phyloP scores from a whole-genome alignment of 768 basidiomycete species.

The Panus rudis region DNA sequence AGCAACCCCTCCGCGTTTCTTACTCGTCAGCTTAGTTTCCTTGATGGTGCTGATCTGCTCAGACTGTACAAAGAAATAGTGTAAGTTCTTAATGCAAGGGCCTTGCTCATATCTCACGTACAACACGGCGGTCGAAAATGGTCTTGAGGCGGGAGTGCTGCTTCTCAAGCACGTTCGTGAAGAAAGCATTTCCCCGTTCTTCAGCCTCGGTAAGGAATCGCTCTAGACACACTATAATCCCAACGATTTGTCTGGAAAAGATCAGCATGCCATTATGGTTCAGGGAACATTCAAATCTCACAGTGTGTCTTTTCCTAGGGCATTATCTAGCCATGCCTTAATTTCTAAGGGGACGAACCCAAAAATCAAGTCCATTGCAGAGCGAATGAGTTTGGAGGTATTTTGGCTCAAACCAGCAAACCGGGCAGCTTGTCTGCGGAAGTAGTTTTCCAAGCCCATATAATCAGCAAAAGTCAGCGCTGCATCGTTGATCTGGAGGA shows the following conservation, averaged over 20 bases:
- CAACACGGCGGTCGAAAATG: slow-evolving; percentile 72
- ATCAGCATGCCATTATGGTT: not conserved
- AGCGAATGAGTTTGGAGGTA: slow-evolving; percentile 75
- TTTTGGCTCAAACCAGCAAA: slow-evolving; percentile 56
- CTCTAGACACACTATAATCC: slow-evolving; percentile 75
- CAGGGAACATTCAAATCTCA: slow-evolving; percentile 28
- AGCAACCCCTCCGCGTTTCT: slow-evolving; percentile 88
- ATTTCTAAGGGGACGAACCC: slow-evolving; percentile 84
- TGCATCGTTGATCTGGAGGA: slow-evolving; percentile 85
- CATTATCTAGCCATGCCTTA: slow-evolving; percentile 78
- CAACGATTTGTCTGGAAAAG: slow-evolving; percentile 67
- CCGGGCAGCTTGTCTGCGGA: slow-evolving; percentile 83
- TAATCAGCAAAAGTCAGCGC: slow-evolving; percentile 93
- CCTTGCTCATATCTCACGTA: no score
- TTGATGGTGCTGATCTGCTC: slow-evolving; percentile 87
- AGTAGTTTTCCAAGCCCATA: slow-evolving; percentile 90
- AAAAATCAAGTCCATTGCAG: slow-evolving; percentile 92
- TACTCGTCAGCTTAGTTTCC: slow-evolving; percentile 83
- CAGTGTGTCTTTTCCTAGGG: slow-evolving; percentile 71
- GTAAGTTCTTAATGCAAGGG: no score
- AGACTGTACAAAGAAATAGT: slow-evolving; percentile 37
- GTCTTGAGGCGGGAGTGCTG: slow-evolving; percentile 73
- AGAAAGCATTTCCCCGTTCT: slow-evolving; percentile 70
- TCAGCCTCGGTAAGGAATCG: slow-evolving; percentile 71
- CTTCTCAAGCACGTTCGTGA: slow-evolving; percentile 67